Conservation (phyloP, 768 basidiomycete species). For the Hortiboletus flavorubellus region DNA sequence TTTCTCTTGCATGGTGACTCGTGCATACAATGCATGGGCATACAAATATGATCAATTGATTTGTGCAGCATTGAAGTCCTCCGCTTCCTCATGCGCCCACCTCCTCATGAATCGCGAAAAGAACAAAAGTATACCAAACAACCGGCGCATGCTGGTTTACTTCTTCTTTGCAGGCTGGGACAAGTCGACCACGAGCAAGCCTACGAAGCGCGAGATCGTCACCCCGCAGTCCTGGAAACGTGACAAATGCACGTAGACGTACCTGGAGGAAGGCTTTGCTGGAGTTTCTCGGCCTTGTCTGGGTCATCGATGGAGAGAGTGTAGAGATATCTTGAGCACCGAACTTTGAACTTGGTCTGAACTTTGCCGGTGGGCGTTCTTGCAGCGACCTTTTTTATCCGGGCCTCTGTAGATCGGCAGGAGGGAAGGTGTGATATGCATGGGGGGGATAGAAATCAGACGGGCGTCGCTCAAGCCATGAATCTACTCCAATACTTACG, state of each 20-base stretch:
- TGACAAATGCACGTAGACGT: constrained; percentile 28
- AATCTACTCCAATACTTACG: constrained; percentile 54
- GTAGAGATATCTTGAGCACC: constrained; percentile 96
- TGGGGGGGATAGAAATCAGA: not conserved
- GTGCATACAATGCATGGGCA: constrained; percentile 20
- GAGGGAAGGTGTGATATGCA: not conserved
- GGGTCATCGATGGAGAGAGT: constrained; percentile 94
- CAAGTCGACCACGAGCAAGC: constrained; percentile 70
- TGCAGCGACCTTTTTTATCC: constrained; percentile 92
- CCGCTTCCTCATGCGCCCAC: not conserved
- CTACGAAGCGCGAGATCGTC: constrained; percentile 35
- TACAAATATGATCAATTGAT: constrained; percentile 16
- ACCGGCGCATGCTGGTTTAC: constrained; percentile 38
- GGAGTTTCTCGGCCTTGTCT: constrained; percentile 98
- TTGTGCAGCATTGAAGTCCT: constrained; percentile 5
- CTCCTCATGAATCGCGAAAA: not conserved
- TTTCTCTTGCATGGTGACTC: constrained; percentile 16
- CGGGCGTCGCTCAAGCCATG: not conserved
- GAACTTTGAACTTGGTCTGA: constrained; percentile 97
- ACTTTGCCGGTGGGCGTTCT: constrained; percentile 66
- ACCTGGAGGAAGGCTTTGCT: constrained; percentile 95
- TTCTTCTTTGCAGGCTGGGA: constrained; percentile 64
- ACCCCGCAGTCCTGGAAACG: not conserved
- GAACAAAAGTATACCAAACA: constrained; percentile 6
- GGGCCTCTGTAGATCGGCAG: constrained; percentile 80